These are phyloP conservation scores for Leucocoprinus birnbaumii DNA, from an alignment of 768 basidiomycete genomes.

Conservation along the genomic window DNA sequence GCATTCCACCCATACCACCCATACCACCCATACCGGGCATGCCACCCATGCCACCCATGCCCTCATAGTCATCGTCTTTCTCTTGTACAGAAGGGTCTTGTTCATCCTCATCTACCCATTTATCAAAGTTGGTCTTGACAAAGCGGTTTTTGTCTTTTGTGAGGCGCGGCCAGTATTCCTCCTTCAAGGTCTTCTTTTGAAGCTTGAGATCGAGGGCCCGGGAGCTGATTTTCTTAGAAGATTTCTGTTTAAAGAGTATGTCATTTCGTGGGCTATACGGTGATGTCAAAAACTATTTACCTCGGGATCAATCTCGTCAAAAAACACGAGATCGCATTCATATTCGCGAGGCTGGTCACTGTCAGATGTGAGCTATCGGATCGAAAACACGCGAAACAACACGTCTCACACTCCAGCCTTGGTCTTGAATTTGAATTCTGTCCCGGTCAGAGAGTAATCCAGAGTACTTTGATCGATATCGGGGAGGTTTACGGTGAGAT, in stretches of 20 bases:
- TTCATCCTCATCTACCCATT: constrained; percentile 98
- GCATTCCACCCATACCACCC: constrained; percentile 7
- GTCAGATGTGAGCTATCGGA: constrained; percentile 11
- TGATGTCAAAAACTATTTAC: constrained; percentile 34
- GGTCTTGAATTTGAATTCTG: constrained; percentile 59
- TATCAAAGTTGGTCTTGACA: constrained; percentile 93
- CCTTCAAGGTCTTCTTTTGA: constrained; percentile 73
- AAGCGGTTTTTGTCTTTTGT: constrained; percentile 85
- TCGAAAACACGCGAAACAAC: neutral
- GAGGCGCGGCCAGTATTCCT: constrained; percentile 90
- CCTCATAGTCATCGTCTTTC: constrained; percentile 42
- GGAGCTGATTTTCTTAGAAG: constrained; percentile 56
- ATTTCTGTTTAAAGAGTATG: constrained; percentile 37
- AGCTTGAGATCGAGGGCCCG: constrained; percentile 69
- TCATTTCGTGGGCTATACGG: constrained; percentile 4
- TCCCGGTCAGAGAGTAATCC: constrained; percentile 56
- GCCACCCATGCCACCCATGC: constrained; percentile 45
- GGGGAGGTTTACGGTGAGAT: constrained; percentile 80
- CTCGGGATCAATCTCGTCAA: constrained; percentile 71
- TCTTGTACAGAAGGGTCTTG: constrained; percentile 69
- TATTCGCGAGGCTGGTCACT: constrained; percentile 51
- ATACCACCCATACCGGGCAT: constrained; percentile 13
- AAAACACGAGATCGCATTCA: constrained; percentile 76
- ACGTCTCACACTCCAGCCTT: constrained; percentile 56
- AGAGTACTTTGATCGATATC: constrained; percentile 62